Percentiles rank a stretch among this genome's conserved stretches.
phyloP scores from a whole-genome alignment of 495 filamentous ascomycete species.

The Aspergillus panamensis region DNA sequence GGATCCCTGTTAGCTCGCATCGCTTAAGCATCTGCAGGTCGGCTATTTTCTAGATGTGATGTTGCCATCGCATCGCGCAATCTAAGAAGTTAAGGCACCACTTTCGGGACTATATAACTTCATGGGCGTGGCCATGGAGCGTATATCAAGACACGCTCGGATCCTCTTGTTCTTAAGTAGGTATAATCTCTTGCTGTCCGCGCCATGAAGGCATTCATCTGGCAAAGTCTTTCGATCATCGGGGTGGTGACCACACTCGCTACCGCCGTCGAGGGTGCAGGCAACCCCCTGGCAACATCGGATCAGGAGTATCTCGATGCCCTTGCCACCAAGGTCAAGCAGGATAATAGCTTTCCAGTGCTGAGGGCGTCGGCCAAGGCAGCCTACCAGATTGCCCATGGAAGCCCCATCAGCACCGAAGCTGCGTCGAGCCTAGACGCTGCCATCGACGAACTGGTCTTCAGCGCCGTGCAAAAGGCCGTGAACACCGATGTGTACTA shows the following conservation, averaged over 20 bases:
- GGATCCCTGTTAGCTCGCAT: too few relatives aligned
- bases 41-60: too few relatives aligned
- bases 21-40: too few relatives aligned
- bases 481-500: conserved; percentile 15
- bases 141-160: too few relatives aligned
- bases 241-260: background rate
- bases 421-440: conserved; percentile 18
- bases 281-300: conserved; percentile 16
- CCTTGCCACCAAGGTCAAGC: conserved; percentile 15
- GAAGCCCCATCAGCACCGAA: conserved; percentile 19
- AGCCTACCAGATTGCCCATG: conserved; percentile 17
- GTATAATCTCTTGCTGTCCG: too few relatives aligned
- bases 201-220: too few relatives aligned
- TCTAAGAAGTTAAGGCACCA: too few relatives aligned
- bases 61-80: too few relatives aligned
- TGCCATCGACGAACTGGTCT: conserved; percentile 20
- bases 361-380: conserved; percentile 21
- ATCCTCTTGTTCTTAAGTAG: too few relatives aligned
- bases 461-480: conserved; percentile 19
- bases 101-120: too few relatives aligned
- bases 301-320: conserved; percentile 15
- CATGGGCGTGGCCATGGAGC: too few relatives aligned
- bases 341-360: conserved; percentile 13
- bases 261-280: background rate
- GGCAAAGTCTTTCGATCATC: too few relatives aligned